Evolutionary conservation across 2,329 filamentous ascomycete genomes (phyloP), one percentile per base, ranked within the genome.

Genomic region (Monosporascus sp.): DNA sequence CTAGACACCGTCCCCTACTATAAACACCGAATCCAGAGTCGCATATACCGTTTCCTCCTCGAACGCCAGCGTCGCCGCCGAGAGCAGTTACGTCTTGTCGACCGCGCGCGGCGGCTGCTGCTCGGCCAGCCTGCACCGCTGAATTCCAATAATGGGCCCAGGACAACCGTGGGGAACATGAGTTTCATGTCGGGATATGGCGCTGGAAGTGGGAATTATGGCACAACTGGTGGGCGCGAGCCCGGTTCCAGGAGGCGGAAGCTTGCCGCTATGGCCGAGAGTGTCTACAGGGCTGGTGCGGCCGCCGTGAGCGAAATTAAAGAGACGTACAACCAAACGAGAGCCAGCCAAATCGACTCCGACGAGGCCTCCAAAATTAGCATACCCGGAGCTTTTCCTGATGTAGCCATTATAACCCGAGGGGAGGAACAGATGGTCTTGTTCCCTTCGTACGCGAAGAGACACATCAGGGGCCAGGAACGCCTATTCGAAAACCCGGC

Each of bases 401-500:
- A 96, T 61, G 88, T 90, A 19, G 83, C 87, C n/a, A 88, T 96
- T 55, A 82, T 88, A 17, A 81, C 85, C 11, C 86, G 85, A 56
- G 92, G 90, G 14, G 83, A 91, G 55, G 91, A 97, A 68, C 90
- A 97, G 73, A 90, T 99, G 85, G 84, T 99, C 9, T 69, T 99
- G 24, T 99, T 99, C 62, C 94, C 94, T 0, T 97, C 91, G 51
- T 99, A 99, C 68, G 91, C 90, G 8, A 85, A 92, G 65, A 79
- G 79, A 56, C 87, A 95, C 68, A 70, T 81, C 37, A 86, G 72
- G 66, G 61, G 58, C n/a, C 63, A 67, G 58, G 57, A 70, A 59
- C 60, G 62, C 38, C 55, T 63, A 19, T 65, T 59, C 35, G 60
- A 63, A 35, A 51, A 49, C 37, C 69, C 76, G 11, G 68, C 65